Conservation (phyloP, 352 stramenopile species). For the Thalassiosira livingstoniorum region DNA sequence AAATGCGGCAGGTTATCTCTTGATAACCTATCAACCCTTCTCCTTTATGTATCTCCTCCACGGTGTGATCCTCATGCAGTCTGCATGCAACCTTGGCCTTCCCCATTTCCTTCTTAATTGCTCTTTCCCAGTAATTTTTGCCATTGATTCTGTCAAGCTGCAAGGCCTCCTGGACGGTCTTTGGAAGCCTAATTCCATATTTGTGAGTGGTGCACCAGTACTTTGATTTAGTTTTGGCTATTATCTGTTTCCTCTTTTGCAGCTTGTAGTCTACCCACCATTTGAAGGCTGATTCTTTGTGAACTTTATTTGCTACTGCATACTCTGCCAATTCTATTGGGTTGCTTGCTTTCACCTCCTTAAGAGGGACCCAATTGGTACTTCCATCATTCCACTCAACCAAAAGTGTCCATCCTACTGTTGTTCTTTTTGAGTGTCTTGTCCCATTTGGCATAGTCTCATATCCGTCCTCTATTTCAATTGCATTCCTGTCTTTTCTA, state of each 20-base stretch:
- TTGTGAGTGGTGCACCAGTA: conserved; percentile 37
- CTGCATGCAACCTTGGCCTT: conserved; percentile 57
- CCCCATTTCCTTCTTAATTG: conserved; percentile 65
- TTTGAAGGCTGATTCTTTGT: conserved; percentile 28
- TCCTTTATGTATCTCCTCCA: conserved; percentile 11
- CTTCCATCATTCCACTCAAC: conserved; percentile 58
- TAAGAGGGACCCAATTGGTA: conserved; percentile 49
- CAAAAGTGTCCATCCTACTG: conserved; percentile 42
- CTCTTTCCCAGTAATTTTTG: conserved; percentile 46
- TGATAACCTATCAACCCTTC: conserved; percentile 40
- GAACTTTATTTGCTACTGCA: background rate
- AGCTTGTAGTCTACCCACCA: conserved; percentile 13
- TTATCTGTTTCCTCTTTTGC: conserved; percentile 34
- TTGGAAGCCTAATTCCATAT: conserved; percentile 41
- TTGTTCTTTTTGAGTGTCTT: conserved; percentile 21
- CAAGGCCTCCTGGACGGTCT: conserved; percentile 46
- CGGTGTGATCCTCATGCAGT: conserved; percentile 2
- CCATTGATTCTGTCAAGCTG: conserved; percentile 56
- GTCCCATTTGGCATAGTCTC: conserved; percentile 1
- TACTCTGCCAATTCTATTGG: background rate
- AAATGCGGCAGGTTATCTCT: conserved; percentile 57
- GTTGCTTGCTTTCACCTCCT: conserved; percentile 55
- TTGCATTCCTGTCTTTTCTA: conserved; percentile 28
- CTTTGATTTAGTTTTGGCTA: conserved; percentile 31
- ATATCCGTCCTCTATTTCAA: conserved; percentile 41